These are phyloP conservation scores for Biancaea sappan DNA, from an alignment of 306 rosid species.

Conservation along the genomic window DNA sequence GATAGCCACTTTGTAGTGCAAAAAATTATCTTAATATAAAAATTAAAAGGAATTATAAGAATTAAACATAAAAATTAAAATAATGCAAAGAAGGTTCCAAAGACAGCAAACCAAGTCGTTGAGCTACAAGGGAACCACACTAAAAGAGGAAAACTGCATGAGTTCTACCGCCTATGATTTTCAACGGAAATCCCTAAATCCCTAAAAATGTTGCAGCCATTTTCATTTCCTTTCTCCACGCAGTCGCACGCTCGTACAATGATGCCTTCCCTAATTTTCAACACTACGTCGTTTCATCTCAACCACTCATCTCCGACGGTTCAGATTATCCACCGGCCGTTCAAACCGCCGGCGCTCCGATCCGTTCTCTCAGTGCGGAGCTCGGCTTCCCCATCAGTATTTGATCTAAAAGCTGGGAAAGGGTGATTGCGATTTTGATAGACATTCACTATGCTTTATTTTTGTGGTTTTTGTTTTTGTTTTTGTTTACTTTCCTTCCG, in stretches of 20 bases:
- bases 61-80: too few relatives aligned
- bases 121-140: not conserved
- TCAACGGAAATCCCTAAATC: not conserved
- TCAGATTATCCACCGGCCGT: slow-evolving; percentile 29
- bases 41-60: too few relatives aligned
- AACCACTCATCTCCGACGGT: slow-evolving; percentile 29
- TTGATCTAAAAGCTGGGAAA: slow-evolving; percentile 53
- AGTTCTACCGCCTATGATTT: slow-evolving; percentile 25
- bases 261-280: slow-evolving; percentile 29
- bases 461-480: not conserved
- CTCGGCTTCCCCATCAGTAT: slow-evolving; percentile 29
- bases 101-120: too few relatives aligned
- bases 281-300: slow-evolving; percentile 32
- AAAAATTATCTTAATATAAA: too few relatives aligned
- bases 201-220: slow-evolving; percentile 35
- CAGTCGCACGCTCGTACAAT: slow-evolving; percentile 3
- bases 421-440: slow-evolving; percentile 48
- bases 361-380: slow-evolving; percentile 35
- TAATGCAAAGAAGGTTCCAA: too few relatives aligned
- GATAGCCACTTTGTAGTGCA: too few relatives aligned
- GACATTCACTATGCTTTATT: not conserved
- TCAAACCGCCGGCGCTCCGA: slow-evolving; percentile 42
- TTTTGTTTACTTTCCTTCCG: not conserved
- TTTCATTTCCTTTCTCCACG: slow-evolving; percentile 35
- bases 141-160: slow-evolving; percentile 15